Conservation (phyloP, 345 rosid genomes). For the Kandelia obovata region DNA sequence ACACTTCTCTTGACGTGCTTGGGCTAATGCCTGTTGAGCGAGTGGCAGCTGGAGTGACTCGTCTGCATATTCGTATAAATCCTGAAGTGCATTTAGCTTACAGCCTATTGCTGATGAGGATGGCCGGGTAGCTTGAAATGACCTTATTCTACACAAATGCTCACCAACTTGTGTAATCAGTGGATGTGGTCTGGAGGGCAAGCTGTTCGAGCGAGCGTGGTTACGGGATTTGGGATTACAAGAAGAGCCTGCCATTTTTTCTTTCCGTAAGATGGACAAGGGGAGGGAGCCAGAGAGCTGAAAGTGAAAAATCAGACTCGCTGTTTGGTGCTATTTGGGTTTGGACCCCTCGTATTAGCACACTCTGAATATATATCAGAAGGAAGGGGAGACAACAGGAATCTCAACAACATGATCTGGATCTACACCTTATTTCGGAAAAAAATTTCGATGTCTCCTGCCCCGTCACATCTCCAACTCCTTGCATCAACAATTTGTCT, state of each 20-base stretch:
- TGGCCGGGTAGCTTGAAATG: constrained; percentile 17
- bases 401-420: not conserved
- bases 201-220: constrained; percentile 34
- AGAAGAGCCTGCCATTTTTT: constrained; percentile 17
- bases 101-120: constrained; percentile 10
- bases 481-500: not conserved
- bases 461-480: not conserved
- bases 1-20: constrained; percentile 9
- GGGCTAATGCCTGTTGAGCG: constrained; percentile 15
- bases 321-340: not conserved
- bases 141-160: constrained; percentile 26
- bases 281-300: not conserved
- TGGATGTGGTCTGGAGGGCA: constrained; percentile 38
- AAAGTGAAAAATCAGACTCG: too few relatives aligned
- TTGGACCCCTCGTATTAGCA: constrained; percentile 7
- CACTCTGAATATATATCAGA: not conserved
- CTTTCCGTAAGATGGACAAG: not conserved
- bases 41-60: constrained; percentile 22
- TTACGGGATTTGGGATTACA: constrained; percentile 8
- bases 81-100: constrained; percentile 14
- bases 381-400: not conserved
- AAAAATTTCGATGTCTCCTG: not conserved
- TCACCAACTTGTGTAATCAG: constrained; percentile 25
- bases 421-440: not conserved
- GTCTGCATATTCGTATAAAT: constrained; percentile 28